These are phyloP conservation scores for Bromus sterilis DNA, from an alignment of 176 grass and related monocot species.

Conservation along the genomic window DNA sequence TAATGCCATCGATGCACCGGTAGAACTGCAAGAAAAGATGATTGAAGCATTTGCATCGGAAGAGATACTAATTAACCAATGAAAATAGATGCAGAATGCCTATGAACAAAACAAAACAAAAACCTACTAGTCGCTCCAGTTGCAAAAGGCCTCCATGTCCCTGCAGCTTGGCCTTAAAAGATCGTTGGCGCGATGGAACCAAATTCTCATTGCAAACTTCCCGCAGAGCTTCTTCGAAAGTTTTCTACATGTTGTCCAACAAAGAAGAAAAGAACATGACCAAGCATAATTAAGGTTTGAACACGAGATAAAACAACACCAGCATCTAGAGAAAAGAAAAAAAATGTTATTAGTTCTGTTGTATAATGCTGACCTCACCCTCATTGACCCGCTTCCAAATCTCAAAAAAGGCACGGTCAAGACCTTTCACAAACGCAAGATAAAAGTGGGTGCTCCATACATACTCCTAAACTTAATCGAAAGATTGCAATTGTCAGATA, in stretches of 20 bases:
- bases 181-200: neutral
- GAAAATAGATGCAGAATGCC: neutral
- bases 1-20: neutral
- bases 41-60: neutral
- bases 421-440: neutral
- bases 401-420: neutral
- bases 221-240: neutral
- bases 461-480: neutral
- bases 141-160: neutral
- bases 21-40: neutral
- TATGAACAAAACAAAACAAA: neutral
- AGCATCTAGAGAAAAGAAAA: too few species aligned
- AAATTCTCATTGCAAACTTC: neutral
- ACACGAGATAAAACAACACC: too few species aligned
- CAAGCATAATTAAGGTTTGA: too few species aligned
- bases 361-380: neutral
- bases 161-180: neutral
- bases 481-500: neutral
- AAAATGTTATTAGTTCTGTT: too few species aligned
- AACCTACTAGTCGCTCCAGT: neutral
- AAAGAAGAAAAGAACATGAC: neutral
- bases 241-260: neutral
- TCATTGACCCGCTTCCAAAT: neutral
- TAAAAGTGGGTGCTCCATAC: neutral
- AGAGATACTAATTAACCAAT: neutral